Evolutionary conservation across 176 grass and related monocot genomes (phyloP), one percentile per base, ranked within the genome.

Genomic region (Calamus simplicifolius): DNA sequence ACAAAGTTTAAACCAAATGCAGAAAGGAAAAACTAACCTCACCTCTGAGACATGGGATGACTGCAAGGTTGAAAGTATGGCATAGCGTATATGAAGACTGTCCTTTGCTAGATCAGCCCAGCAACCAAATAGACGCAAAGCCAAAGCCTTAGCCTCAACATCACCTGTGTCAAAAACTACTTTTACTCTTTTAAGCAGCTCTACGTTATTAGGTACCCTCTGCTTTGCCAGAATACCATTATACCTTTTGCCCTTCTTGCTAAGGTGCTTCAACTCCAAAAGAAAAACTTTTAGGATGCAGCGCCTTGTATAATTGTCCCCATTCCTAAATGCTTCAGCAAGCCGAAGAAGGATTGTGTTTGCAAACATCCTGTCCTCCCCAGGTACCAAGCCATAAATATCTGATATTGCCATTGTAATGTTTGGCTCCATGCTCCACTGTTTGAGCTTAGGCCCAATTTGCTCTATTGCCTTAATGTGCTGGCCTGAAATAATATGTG

Each of bases 341-440:
- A 90, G 86, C 38, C 83, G 77, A 71, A 90, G 79, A 52, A 88
- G 75, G 59, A 96, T 96, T 54, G 86, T 80, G 77, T 96, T 85
- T 7, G 65, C 69, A 49, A 96, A 96, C 43, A 69, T 28, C 62
- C 58, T 62, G 50, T 89, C 75, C 64, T 90, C 86, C 50, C 61
- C 68, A 2, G 75, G 75, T 16, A 85, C 49, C 70, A 87, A 54
- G 54, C 53, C 71, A 18, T 69, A 80, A 51, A 73, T 75, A 19
- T 72, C 79, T 6, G 80, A 73, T 8, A 90, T 52, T 21, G 68
- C 72, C 28, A 16, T 68, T 31, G 74, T 80, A 1, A 72, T 62
- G 43, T 62, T 16, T 19, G 64, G 21, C 25, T 69, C 64, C 0
- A 52, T 52, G 52, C 78, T 68, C 59, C 81, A 74, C 19, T 87